Conservation (phyloP, 2,329 filamentous ascomycete species). For the Fusarium annulatum region DNA sequence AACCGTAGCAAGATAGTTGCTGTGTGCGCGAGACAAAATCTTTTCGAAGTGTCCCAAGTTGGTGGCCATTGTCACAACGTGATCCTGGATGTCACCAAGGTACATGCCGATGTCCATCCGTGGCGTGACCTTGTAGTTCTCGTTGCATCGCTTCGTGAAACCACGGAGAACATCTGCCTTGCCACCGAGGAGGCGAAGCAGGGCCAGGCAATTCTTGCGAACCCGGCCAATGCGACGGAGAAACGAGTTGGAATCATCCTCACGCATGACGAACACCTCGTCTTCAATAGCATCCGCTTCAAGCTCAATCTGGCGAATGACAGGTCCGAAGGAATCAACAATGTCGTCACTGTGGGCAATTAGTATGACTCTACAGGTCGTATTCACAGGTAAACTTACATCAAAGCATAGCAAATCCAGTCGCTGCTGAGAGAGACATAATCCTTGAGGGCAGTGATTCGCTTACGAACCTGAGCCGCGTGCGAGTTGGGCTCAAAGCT, state of each 20-base stretch:
- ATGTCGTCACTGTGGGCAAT: conserved; percentile 80
- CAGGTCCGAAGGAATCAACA: conserved; percentile 92
- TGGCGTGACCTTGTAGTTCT: conserved; percentile 94
- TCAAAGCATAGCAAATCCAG: conserved; percentile 99
- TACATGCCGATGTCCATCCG: conserved; percentile 97
- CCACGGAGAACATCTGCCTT: conserved; percentile 99
- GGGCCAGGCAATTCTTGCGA: conserved; percentile 92
- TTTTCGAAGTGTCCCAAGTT: conserved; percentile 97
- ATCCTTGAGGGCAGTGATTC: conserved; percentile 92
- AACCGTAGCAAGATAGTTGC: conserved; percentile 95
- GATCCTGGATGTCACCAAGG: conserved; percentile 96
- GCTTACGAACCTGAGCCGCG: conserved; percentile 86
- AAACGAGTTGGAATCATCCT: conserved; percentile 89
- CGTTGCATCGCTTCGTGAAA: conserved; percentile 98
- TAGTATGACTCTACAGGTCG: conserved; percentile 39
- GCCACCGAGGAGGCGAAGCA: conserved; percentile 92
- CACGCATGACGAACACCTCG: conserved; percentile 89
- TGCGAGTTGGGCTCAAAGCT: conserved; percentile 91
- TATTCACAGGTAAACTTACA: conserved; percentile 66
- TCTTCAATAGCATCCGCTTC: conserved; percentile 96
- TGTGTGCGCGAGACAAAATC: conserved; percentile 92
- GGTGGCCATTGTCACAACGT: conserved; percentile 99
- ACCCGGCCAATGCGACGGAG: conserved; percentile 88
- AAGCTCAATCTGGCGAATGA: conserved; percentile 85
- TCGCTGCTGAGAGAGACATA: conserved; percentile 95